These are phyloP conservation scores for Aspergillus coremiiformis DNA, from an alignment of 495 filamentous ascomycete species.

Conservation along the genomic window DNA sequence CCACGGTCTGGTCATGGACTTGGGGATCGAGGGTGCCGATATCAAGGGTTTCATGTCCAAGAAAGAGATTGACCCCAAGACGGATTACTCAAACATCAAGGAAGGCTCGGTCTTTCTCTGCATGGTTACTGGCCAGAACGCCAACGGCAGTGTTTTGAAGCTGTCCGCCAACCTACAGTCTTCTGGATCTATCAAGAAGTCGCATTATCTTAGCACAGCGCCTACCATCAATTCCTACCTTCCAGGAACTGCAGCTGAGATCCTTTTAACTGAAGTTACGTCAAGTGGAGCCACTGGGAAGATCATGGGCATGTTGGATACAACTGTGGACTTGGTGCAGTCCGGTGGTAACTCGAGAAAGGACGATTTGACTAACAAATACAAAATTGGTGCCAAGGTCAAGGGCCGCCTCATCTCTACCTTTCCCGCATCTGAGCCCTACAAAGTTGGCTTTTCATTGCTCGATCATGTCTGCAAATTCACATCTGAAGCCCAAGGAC, in stretches of 20 bases:
- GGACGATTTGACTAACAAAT: slow-evolving; percentile 60
- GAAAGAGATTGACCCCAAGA: slow-evolving; percentile 61
- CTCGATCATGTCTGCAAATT: slow-evolving; percentile 74
- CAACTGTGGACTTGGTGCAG: slow-evolving; percentile 83
- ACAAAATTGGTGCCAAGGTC: slow-evolving; percentile 75
- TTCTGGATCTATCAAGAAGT: slow-evolving; percentile 61
- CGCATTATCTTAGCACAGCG: slow-evolving; percentile 60
- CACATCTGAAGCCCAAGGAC: slow-evolving; percentile 38
- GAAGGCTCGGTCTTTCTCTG: slow-evolving; percentile 81
- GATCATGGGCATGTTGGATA: slow-evolving; percentile 84
- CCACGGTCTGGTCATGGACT: slow-evolving; percentile 88
- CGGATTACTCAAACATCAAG: slow-evolving; percentile 55
- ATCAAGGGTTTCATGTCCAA: slow-evolving; percentile 82
- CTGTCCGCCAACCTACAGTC: slow-evolving; percentile 68
- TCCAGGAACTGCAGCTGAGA: slow-evolving; percentile 80
- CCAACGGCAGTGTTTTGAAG: slow-evolving; percentile 77
- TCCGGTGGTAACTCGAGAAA: slow-evolving; percentile 60
- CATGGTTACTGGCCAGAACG: slow-evolving; percentile 64
- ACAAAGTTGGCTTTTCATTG: slow-evolving; percentile 78
- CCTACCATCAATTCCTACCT: slow-evolving; percentile 85
- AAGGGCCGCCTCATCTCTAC: slow-evolving; percentile 82
- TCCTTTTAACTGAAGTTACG: slow-evolving; percentile 68
- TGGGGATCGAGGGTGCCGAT: slow-evolving; percentile 60
- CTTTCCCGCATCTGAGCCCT: slow-evolving; percentile 67
- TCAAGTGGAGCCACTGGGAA: slow-evolving; percentile 64